Evolutionary conservation across 2,329 filamentous ascomycete genomes (phyloP).

Genomic region (Xylaria sp.): DNA sequence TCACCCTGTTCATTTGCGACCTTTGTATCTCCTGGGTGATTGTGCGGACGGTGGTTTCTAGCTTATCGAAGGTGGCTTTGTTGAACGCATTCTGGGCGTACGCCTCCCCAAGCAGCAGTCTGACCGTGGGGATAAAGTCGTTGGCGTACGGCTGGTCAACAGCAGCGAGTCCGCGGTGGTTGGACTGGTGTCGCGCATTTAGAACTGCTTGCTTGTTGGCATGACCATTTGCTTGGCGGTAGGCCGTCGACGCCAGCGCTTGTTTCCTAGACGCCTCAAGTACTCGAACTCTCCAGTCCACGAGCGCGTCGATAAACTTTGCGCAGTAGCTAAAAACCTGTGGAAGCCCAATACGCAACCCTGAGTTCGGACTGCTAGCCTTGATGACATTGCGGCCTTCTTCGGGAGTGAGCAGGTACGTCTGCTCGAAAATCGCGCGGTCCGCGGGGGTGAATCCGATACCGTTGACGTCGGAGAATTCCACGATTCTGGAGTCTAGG

Average conservation of each 20-base stretch:
- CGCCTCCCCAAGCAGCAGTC: neutral
- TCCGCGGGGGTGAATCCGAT: neutral
- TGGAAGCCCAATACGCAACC: constrained; percentile 4
- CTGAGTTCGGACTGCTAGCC: neutral
- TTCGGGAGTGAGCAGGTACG: constrained; percentile 14
- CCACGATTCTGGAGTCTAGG: neutral
- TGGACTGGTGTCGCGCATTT: neutral
- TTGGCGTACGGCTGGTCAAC: neutral
- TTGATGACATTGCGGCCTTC: constrained; percentile 2
- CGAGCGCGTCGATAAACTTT: neutral
- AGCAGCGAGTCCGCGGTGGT: neutral
- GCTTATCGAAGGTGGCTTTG: neutral
- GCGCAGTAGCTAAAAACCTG: constrained; percentile 7
- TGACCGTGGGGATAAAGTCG: neutral
- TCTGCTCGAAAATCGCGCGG: neutral
- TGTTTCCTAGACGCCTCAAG: neutral
- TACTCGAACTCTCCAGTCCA: constrained; percentile 14
- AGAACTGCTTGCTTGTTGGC: neutral
- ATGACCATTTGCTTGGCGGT: neutral
- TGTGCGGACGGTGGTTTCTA: neutral
- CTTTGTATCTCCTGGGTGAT: neutral
- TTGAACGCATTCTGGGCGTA: neutral
- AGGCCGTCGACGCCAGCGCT: neutral
- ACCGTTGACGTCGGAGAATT: neutral
- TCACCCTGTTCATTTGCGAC: neutral